Evolutionary conservation across 129 eudicot genomes (phyloP).

Genomic region (Sambucus nigra): DNA sequence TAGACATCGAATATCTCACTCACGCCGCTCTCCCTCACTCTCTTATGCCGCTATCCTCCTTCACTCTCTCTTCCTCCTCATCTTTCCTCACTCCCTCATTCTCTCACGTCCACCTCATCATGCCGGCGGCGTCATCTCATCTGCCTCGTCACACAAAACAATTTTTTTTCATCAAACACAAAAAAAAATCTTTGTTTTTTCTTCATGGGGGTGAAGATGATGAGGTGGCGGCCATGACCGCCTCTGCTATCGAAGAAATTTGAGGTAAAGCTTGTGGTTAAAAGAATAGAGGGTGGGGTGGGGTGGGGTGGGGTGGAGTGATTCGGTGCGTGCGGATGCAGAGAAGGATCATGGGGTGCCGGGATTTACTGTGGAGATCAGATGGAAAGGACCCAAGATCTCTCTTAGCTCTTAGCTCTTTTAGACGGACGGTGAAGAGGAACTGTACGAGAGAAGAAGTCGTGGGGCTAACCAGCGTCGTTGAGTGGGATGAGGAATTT

Average conservation of each 20-base stretch:
- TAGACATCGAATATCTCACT: too few species aligned
- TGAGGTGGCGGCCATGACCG: conserved; percentile 95
- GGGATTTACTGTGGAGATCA: conserved; percentile 57
- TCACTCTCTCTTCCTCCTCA: too few species aligned
- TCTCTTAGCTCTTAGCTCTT: conserved; percentile 45
- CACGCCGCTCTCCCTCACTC: too few species aligned
- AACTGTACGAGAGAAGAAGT: conserved; percentile 54
- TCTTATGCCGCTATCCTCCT: too few species aligned
- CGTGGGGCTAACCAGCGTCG: conserved; percentile 38
- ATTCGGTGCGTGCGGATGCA: conserved; percentile 45
- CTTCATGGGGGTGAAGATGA: conserved; percentile 97
- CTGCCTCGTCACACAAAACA: too few species aligned
- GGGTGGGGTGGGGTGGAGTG: conserved; percentile 26
- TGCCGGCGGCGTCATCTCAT: too few species aligned
- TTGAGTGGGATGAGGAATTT: conserved; percentile 88
- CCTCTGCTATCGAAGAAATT: conserved; percentile 63
- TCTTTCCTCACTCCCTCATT: too few species aligned
- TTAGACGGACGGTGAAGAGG: conserved; percentile 61
- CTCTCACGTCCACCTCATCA: too few species aligned
- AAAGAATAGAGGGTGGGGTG: too few species aligned
- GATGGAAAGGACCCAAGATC: conserved; percentile 84
- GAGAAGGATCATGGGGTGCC: conserved; percentile 28
- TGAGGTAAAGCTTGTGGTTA: conserved; percentile 65
- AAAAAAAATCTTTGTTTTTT: too few species aligned
- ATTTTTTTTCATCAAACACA: too few species aligned